phyloP scores from a whole-genome alignment of 169 alveolate genomes.

The Plasmodium cynomolgi region DNA sequence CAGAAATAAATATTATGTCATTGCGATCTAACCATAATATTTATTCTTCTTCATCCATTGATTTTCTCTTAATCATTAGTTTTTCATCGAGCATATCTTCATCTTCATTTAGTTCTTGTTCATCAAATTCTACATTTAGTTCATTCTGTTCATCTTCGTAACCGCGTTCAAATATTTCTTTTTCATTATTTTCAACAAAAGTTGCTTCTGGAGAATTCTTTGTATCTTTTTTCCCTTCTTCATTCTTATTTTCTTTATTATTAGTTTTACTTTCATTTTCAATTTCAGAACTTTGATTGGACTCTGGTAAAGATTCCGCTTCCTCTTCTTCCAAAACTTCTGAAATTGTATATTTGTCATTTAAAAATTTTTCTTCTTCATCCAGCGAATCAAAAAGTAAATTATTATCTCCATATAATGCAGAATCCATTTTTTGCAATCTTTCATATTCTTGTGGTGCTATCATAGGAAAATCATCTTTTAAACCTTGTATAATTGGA shows the following conservation, averaged over 20 bases:
- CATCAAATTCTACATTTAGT: background rate
- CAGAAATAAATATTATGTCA: background rate
- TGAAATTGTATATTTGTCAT: background rate
- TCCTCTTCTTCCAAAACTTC: background rate
- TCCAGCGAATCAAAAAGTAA: background rate
- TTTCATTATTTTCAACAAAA: background rate
- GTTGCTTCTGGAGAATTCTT: background rate
- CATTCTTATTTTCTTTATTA: background rate
- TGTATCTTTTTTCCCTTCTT: background rate
- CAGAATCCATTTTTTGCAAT: background rate
- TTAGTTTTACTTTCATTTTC: background rate
- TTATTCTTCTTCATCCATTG: background rate
- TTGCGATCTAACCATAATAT: background rate
- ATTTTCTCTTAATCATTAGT: slow-evolving; percentile 13
- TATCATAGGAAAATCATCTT: background rate
- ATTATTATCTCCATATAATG: background rate
- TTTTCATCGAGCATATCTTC: slow-evolving; percentile 14
- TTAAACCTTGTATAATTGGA: slow-evolving; percentile 4
- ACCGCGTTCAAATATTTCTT: background rate
- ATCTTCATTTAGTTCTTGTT: background rate
- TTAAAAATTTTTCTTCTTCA: background rate
- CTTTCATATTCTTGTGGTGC: slow-evolving; percentile 36
- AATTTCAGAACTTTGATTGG: background rate
- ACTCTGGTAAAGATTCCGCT: background rate
- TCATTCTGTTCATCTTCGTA: background rate